Conservation (phyloP, 768 basidiomycete genomes). For the Kwoniella dendrophila region DNA sequence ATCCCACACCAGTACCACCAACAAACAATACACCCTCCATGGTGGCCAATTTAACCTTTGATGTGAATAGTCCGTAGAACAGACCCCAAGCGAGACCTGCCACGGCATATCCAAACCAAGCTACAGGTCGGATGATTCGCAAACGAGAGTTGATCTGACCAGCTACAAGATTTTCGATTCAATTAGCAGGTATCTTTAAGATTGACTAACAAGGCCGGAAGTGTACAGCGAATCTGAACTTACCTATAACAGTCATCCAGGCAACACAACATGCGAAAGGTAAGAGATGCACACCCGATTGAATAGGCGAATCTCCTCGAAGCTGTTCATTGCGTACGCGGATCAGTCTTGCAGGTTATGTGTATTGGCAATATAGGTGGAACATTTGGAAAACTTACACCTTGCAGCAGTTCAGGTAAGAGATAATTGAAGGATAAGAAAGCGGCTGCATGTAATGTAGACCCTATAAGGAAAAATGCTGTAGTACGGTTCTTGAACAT, state of each 20-base stretch:
- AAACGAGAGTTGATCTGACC: conserved; percentile 48
- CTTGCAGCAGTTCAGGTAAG: conserved; percentile 50
- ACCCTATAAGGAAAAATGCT: conserved; percentile 46
- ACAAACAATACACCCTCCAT: conserved; percentile 46
- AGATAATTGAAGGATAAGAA: conserved; percentile 47
- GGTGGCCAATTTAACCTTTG: conserved; percentile 24
- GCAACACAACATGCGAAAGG: conserved; percentile 46
- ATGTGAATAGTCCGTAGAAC: conserved; percentile 37
- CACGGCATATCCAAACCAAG: conserved; percentile 49
- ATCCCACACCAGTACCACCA: conserved; percentile 45
- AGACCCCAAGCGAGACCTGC: conserved; percentile 42
- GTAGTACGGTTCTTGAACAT: conserved; percentile 55
- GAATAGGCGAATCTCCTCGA: conserved; percentile 30
- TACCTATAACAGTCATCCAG: conserved; percentile 42
- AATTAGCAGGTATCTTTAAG: background rate
- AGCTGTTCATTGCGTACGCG: conserved; percentile 9
- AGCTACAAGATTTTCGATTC: conserved; percentile 19
- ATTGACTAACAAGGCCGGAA: background rate
- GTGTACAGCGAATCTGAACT: conserved; percentile 11
- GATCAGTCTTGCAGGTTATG: background rate
- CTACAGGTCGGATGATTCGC: conserved; percentile 50
- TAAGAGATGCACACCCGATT: conserved; percentile 46
- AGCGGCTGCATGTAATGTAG: conserved; percentile 45
- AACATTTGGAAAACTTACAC: conserved; percentile 26
- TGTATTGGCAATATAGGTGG: background rate